phyloP scores from a whole-genome alignment of 495 filamentous ascomycete species.

The Tuber indicum region DNA sequence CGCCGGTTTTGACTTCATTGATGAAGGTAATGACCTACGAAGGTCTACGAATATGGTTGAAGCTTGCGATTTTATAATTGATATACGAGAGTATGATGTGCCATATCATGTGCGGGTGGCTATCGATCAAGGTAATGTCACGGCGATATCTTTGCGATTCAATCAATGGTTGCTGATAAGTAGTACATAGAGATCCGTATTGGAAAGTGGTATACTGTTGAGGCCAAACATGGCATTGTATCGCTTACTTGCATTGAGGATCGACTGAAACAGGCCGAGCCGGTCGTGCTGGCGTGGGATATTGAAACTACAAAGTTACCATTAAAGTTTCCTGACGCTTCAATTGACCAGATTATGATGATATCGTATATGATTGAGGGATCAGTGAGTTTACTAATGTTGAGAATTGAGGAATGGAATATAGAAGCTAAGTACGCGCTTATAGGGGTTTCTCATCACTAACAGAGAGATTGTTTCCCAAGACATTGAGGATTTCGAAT shows the following conservation, averaged over 20 bases:
- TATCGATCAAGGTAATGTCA: constrained; percentile 74
- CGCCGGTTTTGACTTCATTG: constrained; percentile 91
- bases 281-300: constrained; percentile 93
- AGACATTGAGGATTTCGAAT: constrained; percentile 96
- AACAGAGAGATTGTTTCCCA: constrained; percentile 97
- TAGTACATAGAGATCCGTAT: constrained; percentile 69
- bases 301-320: constrained; percentile 97
- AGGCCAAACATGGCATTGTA: constrained; percentile 83
- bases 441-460: constrained; percentile 81
- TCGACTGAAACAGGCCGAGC: constrained; percentile 79
- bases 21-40: constrained; percentile 82
- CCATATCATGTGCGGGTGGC: constrained; percentile 98
- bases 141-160: neutral
- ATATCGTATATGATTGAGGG: constrained; percentile 99
- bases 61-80: constrained; percentile 94
- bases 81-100: constrained; percentile 98
- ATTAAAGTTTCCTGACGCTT: constrained; percentile 94
- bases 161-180: constrained; percentile 25
- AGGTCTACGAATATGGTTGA: constrained; percentile 68
- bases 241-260: constrained; percentile 80
- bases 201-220: constrained; percentile 94
- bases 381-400: constrained; percentile 46
- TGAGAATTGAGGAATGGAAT: neutral
- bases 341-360: constrained; percentile 99
- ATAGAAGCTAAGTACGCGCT: neutral